Base-by-base conservation (phyloP, 345 rosid species). In the Syzygium jambos region DNA sequence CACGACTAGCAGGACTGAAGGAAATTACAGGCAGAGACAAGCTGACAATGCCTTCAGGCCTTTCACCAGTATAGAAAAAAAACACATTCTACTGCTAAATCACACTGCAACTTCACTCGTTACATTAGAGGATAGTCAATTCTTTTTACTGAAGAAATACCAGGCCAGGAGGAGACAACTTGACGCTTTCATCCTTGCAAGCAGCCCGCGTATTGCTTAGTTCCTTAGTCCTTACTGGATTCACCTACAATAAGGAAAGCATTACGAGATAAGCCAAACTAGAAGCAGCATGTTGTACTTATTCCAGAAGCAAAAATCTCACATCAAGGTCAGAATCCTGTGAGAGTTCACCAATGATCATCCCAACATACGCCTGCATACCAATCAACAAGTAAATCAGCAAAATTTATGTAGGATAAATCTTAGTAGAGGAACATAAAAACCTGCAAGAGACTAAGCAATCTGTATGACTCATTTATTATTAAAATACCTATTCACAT, bases 291-390 rank as follows among this genome's bases (percentile, higher is more conserved):
- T 30, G 34, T 89, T 56, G 86, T 30, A 87, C 77, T 53, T 23
- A 41, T 78, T 84, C 19, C n/a, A 17, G 34, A 84, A 23, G 57
- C 84, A 30, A 11, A 46, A 46, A 85, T 87, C 90, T 86, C 94
- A 98, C 99, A 91, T 98, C 99, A 46, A 98, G 99, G 93, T 98
- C 99, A 8, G 96, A 86, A 89, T 96, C 99, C 87, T 98, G 92
- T 88, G 99, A 93, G 92, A 96, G 99, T 91, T 98, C 99, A 89
- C 99, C 99, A 38, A 98, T 92, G 87, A 98, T 94, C 99, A 96
- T 98, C 88, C 99, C 99, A 91, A 95, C 99, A 86, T 98, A 98
- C 19, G 99, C 23, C 99, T 98, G 96, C 90, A 84, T 57, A 87
- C n/a, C 61, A 89, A 88, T 53, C 63, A 43, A 85, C 17, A 87